Conservation (phyloP, 129 eudicot species). For the Tanacetum coccineum region DNA sequence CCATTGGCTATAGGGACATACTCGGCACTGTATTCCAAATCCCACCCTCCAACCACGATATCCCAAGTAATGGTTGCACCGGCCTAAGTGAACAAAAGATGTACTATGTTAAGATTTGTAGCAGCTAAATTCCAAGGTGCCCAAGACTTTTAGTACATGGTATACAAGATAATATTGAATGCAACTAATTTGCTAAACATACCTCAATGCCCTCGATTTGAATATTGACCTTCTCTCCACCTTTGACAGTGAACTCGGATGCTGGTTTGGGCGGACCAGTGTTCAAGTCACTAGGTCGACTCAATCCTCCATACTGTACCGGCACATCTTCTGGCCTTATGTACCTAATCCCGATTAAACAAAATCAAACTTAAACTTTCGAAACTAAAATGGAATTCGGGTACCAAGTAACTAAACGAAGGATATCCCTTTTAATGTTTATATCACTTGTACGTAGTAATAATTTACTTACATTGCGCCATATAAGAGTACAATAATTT, state of each 20-base stretch:
- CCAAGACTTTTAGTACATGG: too few relatives aligned
- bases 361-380: not conserved
- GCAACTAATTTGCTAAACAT: not conserved
- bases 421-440: too few relatives aligned
- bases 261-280: conserved; percentile 85
- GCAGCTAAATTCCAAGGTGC: too few relatives aligned
- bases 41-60: conserved; percentile 96
- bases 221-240: conserved; percentile 94
- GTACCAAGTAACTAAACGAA: not conserved
- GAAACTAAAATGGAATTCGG: not conserved
- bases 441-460: too few relatives aligned
- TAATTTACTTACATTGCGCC: too few relatives aligned
- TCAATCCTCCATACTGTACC: conserved; percentile 92
- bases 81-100: conserved; percentile 33
- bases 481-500: conserved; percentile 4
- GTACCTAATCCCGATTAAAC: conserved; percentile 37
- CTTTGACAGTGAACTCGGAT: conserved; percentile 91
- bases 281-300: conserved; percentile 63
- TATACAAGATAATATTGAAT: not conserved
- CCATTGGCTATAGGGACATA: conserved; percentile 59
- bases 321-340: conserved; percentile 90
- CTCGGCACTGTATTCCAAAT: conserved; percentile 79
- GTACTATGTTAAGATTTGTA: too few relatives aligned
- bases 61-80: conserved; percentile 92
- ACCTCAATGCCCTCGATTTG: conserved; percentile 99